Evolutionary conservation across 2,329 filamentous ascomycete genomes (phyloP).

Genomic region (Penicillium italicum): DNA sequence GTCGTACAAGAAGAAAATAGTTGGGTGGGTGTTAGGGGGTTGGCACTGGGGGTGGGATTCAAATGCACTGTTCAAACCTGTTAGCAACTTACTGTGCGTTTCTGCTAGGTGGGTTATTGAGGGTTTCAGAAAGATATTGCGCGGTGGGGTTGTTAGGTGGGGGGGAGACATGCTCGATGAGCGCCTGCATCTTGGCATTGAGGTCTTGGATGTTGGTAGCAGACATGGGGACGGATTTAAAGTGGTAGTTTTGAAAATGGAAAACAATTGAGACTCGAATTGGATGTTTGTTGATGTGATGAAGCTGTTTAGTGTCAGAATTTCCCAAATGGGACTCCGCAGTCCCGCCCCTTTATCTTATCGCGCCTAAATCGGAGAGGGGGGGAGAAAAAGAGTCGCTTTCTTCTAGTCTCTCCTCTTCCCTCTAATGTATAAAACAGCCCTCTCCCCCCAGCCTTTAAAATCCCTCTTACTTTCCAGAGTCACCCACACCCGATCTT

Average conservation of each 20-base stretch:
- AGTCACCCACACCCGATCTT: not conserved
- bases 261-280: not conserved
- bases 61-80: conserved; percentile 23
- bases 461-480: not conserved
- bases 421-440: not conserved
- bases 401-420: not conserved
- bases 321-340: conserved; percentile 4
- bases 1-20: conserved; percentile 56
- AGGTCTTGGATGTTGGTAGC: conserved; percentile 17
- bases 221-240: conserved; percentile 10
- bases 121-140: not conserved
- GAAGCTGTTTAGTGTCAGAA: not conserved
- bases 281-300: conserved; percentile 17
- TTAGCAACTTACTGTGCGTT: not conserved
- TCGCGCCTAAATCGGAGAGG: not conserved
- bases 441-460: not conserved
- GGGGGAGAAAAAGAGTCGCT: not conserved
- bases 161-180: conserved; percentile 24
- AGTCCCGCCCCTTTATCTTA: not conserved
- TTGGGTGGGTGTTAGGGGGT: conserved; percentile 28
- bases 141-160: not conserved
- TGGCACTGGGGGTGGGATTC: conserved; percentile 33
- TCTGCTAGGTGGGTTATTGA: not conserved
- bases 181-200: conserved; percentile 24
- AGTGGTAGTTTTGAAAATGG: not conserved